Base-by-base conservation (phyloP, 2,329 filamentous ascomycete species). In the Beauveria bassiana region DNA sequence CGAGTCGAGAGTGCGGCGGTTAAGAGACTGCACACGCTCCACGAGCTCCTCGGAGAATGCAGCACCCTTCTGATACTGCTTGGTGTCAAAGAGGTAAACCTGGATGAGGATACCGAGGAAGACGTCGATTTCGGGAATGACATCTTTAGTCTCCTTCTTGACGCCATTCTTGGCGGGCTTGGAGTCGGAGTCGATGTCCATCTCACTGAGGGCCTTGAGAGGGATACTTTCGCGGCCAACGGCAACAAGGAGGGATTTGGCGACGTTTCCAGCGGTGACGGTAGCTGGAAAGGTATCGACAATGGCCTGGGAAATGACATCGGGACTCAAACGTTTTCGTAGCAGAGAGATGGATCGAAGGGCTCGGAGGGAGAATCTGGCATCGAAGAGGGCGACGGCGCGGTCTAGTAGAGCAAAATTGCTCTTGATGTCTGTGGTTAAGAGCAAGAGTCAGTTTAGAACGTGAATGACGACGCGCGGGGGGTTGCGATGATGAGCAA, bases 261-360 rank as follows among this genome's bases (percentile, higher is more conserved):
- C 88, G 57, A 85, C 84, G 65, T 81, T 77, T 66, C 84, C 88
- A 45, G 87, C 87, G 61, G 83, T 75, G 53, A 77, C 77, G 54
- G 78, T 79, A 26, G 83, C 78, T 61, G 87, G 81, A 75, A 92
- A 96, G 47, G 89, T 92, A 69, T 96, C 88, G 68, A 86, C 85
- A 70, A 96, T 89, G 70, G 89, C 88, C 74, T 90, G 86, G 56
- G 87, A 85, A 67, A 97, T 81, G 68, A 96, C 87, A 68, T 93
- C 90, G 62, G 90, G 84, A 16, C 88, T 90, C 68, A 96, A 83
- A 67, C 91, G 86, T 82, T 98, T 98, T 74, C 95, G 91, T 74
- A 98, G 87, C 61, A 92, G 93, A 46, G 95, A 96, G 78, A 98
- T 96, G 69, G 93, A 96, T 70, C 95, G 89, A 66, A 99, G 85